Evolutionary conservation across 2,329 filamentous ascomycete genomes (phyloP).

Genomic region (Venturia carpophila): DNA sequence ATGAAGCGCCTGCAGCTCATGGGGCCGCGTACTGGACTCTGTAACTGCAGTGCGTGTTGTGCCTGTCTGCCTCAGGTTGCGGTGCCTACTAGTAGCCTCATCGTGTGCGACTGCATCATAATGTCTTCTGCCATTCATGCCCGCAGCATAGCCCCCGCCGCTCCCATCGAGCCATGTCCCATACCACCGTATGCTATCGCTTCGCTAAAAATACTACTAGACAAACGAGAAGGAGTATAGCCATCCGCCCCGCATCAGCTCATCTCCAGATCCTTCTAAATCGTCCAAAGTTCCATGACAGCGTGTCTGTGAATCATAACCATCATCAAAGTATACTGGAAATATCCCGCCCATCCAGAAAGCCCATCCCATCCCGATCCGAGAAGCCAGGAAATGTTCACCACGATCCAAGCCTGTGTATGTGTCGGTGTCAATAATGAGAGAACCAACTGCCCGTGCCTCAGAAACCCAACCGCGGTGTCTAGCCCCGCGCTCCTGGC

Average conservation of each 20-base stretch:
- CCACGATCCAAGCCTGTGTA: background rate
- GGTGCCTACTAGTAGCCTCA: background rate
- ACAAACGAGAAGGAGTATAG: slow-evolving; percentile 8
- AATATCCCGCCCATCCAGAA: background rate
- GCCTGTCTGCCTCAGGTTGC: too few species aligned
- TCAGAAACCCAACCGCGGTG: background rate
- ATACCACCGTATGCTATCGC: background rate
- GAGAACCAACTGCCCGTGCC: background rate
- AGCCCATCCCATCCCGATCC: background rate
- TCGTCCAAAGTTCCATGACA: background rate
- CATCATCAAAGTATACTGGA: background rate
- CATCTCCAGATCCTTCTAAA: background rate
- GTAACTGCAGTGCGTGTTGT: too few species aligned
- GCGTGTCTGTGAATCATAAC: background rate
- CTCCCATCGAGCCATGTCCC: background rate
- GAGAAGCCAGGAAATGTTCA: background rate
- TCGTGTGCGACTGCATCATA: background rate
- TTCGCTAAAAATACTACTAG: slow-evolving; percentile 5
- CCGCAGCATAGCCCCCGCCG: background rate
- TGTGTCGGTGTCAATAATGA: background rate
- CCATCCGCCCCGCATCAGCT: background rate
- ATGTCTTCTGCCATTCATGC: background rate
- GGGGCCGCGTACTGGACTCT: too few species aligned
- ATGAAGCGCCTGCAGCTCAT: background rate
- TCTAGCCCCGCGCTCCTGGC: background rate